Base-by-base conservation (phyloP, 2,329 filamentous ascomycete species). In the Leptographium procerum region DNA sequence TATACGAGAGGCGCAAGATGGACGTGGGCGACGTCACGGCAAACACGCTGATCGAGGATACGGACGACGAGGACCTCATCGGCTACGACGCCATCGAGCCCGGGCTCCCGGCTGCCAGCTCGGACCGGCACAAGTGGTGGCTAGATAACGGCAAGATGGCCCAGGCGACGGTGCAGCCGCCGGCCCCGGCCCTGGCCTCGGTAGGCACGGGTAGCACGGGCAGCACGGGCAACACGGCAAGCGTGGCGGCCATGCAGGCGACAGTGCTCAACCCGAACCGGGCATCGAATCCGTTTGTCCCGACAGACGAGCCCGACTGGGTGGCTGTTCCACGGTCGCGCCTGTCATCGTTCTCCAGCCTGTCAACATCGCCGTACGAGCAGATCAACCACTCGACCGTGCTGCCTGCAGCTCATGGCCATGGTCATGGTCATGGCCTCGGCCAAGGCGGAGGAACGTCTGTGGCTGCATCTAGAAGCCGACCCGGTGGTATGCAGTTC, bases 31-130 rank as follows among this genome's bases (percentile, higher is more conserved):
- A 82, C 56, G 78, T 81, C 9, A 80, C 80, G 3, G 80, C 83
- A 13, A 80, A 78, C 61, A 73, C 82, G 9, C 75, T 73, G 36
- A 78, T 72, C 40, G 76, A 80, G 10, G 82, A 83, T 34, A 80
- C 83, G 4, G 83, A 90, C 56, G 88, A 95, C 61, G 90, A 94
- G 68, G 89, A 95, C 64, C 72, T 90, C 19, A 83, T 89, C 50
- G 88, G 87, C 1, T 91, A 94, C 69, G 87, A 94, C 61, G 83
- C 89, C 19, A 86, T 95, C 61, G 87, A 92, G 67, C 87, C 89
- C 8, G 89, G 89, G 1, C 77, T 88, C 14, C 84, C 84, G 4
- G 80, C 83, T 33, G 83, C 84, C 14, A 87, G 83, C 67, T 86
- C 84, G 19, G 83, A 86, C 65, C 77, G 77, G n/a, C 79, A 84